Conservation (phyloP, 208 protist species). For the Acanthamoeba royreba region DNA sequence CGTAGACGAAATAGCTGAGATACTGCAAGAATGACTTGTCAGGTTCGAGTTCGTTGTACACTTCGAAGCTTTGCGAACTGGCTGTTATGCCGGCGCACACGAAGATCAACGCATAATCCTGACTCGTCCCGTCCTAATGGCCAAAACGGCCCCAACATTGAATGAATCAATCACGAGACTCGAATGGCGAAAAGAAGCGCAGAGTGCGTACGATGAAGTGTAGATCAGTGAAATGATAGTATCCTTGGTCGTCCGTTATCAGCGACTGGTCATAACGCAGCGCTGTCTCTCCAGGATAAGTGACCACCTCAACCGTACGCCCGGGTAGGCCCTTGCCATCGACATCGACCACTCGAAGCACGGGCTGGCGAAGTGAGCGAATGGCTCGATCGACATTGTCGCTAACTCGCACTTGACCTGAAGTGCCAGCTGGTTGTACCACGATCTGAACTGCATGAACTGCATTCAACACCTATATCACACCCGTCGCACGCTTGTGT, state of each 20-base stretch:
- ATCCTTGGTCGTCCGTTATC: not conserved
- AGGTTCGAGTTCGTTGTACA: slow-evolving; percentile 21
- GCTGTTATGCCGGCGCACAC: not conserved
- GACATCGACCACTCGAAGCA: not conserved
- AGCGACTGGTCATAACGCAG: not conserved
- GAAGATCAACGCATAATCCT: not conserved
- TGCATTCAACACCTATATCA: not conserved
- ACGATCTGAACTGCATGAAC: not conserved
- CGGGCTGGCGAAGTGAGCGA: too few species aligned
- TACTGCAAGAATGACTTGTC: not conserved
- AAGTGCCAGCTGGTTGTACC: not conserved
- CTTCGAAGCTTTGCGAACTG: not conserved
- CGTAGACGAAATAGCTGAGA: slow-evolving; percentile 4
- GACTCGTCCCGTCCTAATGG: not conserved
- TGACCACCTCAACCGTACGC: not conserved
- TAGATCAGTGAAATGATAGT: not conserved
- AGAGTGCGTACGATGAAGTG: not conserved
- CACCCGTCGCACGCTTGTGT: too few species aligned
- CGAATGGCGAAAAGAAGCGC: too few species aligned
- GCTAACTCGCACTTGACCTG: not conserved
- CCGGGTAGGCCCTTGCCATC: not conserved
- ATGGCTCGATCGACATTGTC: not conserved
- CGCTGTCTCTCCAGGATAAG: not conserved
- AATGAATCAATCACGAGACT: too few species aligned
- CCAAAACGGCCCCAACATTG: too few species aligned